Base-by-base conservation (phyloP, 2,329 filamentous ascomycete genomes). In the Calonectria henricotiae region DNA sequence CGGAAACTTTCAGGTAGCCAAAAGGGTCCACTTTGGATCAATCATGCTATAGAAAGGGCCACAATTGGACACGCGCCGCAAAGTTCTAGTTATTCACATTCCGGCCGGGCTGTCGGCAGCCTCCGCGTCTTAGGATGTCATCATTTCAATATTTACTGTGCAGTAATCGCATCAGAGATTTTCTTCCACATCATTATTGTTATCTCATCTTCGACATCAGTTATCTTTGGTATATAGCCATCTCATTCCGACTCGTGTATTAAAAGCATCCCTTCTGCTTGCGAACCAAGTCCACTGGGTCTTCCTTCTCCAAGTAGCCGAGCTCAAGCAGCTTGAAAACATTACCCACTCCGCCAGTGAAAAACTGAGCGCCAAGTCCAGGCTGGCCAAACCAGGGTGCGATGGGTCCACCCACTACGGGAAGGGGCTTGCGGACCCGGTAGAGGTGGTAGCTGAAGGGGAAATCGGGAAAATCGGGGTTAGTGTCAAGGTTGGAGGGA, bases 361-460 rank as follows among this genome's bases (percentile, higher is more conserved):
- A 78, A 32, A 78, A 78, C 64, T 78, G 76, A 1, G 76, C 71
- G 23, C 86, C 86, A 49, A 85, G 79, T 0, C 86, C 86, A 0
- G 85, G 85, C 78, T 88, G 85, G 11, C 85, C 85, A 70, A 87
- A 88, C 85, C 83, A 87, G 9, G 83, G 80, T 2, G 83, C 82
- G 69, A 87, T 85, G 0, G 85, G 85, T 0, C 86, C 86, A 7
- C 83, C 76, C 0, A 80, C 65, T 0, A 86, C 84, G 7, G 75
- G 73, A 4, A 88, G 79, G 1, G 79, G 73, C 72, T 80, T 80
- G 7, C 77, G 73, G 9, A 88, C 85, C 23, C 81, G 74, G 75
- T 87, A 88, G 0, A 88, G 79, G 64, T 85, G 82, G 72, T 88
- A 88, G 67, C 85, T 86, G 74, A 83, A 86, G 1, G 85, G 85